Evolutionary conservation across 2,329 filamentous ascomycete genomes (phyloP).

Genomic region (Fusarium tuaranense): DNA sequence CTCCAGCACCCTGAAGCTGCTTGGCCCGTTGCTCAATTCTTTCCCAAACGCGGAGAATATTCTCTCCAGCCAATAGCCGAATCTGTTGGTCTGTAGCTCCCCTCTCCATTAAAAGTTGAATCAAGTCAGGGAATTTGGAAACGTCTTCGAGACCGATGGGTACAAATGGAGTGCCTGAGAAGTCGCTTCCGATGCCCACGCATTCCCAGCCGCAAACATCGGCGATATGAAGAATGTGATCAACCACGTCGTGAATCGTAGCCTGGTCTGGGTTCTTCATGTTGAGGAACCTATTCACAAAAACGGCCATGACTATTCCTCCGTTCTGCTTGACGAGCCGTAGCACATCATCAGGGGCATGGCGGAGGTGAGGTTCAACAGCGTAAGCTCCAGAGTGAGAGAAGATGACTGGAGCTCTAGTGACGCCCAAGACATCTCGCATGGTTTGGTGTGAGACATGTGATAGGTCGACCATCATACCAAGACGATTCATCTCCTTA

Average conservation of each 20-base stretch:
- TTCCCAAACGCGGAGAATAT: conserved; percentile 46
- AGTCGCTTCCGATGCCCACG: conserved; percentile 53
- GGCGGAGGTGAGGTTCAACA: conserved; percentile 48
- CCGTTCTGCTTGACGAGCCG: conserved; percentile 49
- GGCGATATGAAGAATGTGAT: conserved; percentile 47
- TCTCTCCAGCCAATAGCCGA: conserved; percentile 40
- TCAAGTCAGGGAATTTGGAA: conserved; percentile 49
- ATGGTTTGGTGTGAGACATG: conserved; percentile 46
- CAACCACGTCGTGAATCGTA: conserved; percentile 50
- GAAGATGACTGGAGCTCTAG: conserved; percentile 46
- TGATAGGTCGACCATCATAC: conserved; percentile 49
- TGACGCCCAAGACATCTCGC: conserved; percentile 43
- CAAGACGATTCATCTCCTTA: conserved; percentile 52
- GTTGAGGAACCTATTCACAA: conserved; percentile 50
- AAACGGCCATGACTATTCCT: conserved; percentile 55
- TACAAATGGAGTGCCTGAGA: conserved; percentile 47
- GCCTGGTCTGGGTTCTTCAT: conserved; percentile 46
- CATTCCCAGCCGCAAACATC: conserved; percentile 50
- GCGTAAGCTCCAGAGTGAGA: conserved; percentile 46
- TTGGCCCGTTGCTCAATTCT: conserved; percentile 42
- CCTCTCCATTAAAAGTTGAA: conserved; percentile 44
- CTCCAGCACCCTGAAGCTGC: conserved; percentile 32
- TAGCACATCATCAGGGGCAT: conserved; percentile 55
- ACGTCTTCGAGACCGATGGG: conserved; percentile 48
- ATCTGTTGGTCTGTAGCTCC: conserved; percentile 46